Base-by-base conservation (phyloP, 1,284 basidiomycete genomes). In the Sanghuangporus weigelae region DNA sequence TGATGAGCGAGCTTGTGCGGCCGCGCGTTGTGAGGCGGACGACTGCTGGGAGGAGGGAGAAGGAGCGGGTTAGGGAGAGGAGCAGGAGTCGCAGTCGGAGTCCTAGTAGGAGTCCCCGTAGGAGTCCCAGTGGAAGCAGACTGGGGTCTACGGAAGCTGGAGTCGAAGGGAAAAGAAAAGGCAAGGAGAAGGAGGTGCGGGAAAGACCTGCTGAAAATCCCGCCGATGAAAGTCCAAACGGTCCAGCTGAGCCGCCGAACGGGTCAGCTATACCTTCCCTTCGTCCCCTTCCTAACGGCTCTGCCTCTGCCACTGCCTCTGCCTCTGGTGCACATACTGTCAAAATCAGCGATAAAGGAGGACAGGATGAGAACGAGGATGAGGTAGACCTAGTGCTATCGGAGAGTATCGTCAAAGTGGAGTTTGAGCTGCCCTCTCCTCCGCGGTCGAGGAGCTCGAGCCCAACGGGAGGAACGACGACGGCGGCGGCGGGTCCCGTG, bases 21-120 rank as follows among this genome's bases (percentile, higher is more conserved):
- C 83, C 69, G 14, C 82, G 71, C n/a, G 85, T 83, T 46, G 86
- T 71, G 66, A 84, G 69, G 63, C 87, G 67, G 68, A 89, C 70
- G 60, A 86, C 69, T 64, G 82, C 35, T 40, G 88, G 72, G 6
- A 86, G 86, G 42, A 81, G 82, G 50, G 56, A 42, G 56, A 48
- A 21, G 44, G 39, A 57, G 38, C 19, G 35, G 35, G 55, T 56
- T 3, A 36, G 40, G 40, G 40, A 42, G 40, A 36, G n/a, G 21
- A 56, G 26, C 16, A 36, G 54, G 54, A 11, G 11, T 3, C 2
- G 55, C 4, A 42, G 40, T 8, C 0, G 31, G 38, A 26, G 16
- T 16, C 10, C 1, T 1, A 35, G 54, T 16, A 6, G 26, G 35
- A 19, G n/a, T 26, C 10, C 14, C 31, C 7, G 16, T 8, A n/a